A percentile compares a stretch with the other conserved stretches of the same genome.
phyloP scores from a whole-genome alignment of 2,329 filamentous ascomycete species.

The Xylaria hypoxylon region DNA sequence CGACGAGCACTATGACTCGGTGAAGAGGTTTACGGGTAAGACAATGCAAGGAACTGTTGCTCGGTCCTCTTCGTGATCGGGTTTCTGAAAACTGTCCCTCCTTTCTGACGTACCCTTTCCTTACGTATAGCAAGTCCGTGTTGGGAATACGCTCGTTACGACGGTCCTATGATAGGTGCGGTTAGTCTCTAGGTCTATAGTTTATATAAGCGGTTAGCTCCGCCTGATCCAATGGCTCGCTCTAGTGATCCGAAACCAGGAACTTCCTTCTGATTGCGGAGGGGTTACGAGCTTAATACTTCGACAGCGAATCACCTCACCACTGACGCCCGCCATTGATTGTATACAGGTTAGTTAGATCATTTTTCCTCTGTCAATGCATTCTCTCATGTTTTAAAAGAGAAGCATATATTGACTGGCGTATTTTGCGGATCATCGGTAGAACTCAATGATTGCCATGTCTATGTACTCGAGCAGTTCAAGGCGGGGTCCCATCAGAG shows the following conservation, averaged over 20 bases:
- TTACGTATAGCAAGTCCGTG: background rate
- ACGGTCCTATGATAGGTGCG: background rate
- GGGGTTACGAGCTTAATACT: background rate
- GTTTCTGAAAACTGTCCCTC: background rate
- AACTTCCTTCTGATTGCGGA: background rate
- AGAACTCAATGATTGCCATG: background rate
- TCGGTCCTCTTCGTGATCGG: constrained; percentile 2
- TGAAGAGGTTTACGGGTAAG: constrained; percentile 4
- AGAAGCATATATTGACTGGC: background rate
- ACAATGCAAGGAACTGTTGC: background rate
- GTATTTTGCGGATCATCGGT: background rate
- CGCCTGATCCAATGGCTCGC: background rate
- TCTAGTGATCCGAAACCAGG: background rate
- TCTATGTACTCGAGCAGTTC: background rate
- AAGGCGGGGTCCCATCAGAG: background rate
- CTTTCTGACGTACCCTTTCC: constrained; percentile 1
- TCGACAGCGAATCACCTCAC: background rate
- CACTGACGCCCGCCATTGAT: background rate
- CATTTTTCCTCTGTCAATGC: constrained; percentile 5
- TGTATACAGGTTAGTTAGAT: background rate
- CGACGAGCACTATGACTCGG: constrained; percentile 39
- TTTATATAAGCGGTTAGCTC: background rate
- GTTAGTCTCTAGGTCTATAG: constrained; percentile 6
- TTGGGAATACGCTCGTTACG: constrained; percentile 1
- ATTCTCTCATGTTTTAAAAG: background rate